Percentiles rank a stretch among this genome's conserved stretches.
phyloP scores from a whole-genome alignment of 2,329 filamentous ascomycete genomes.

The Hansfordia pulvinata region DNA sequence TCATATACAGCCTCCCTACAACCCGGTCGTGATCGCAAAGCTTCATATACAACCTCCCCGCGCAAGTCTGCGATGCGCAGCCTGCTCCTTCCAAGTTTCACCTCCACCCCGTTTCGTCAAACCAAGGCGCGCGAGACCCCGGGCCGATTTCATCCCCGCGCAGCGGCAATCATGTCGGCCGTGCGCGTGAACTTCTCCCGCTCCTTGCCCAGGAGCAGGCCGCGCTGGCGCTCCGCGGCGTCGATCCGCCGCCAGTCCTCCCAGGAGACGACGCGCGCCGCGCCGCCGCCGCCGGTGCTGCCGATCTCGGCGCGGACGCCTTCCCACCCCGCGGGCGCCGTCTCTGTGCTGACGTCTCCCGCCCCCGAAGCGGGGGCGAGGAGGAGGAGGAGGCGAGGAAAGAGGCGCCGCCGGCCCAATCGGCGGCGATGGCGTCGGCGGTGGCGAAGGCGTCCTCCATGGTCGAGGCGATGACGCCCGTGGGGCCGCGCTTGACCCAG shows the following conservation, averaged over 20 bases:
- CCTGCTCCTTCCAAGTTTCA: too few relatives aligned
- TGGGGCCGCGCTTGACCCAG: slow-evolving; percentile 92
- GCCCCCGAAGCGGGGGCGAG: too few relatives aligned
- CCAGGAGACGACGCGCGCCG: slow-evolving; percentile 61
- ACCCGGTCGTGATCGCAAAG: too few relatives aligned
- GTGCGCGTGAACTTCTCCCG: slow-evolving; percentile 56
- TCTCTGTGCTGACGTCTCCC: too few relatives aligned
- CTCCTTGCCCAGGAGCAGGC: slow-evolving; percentile 55
- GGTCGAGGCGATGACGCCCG: slow-evolving; percentile 88
- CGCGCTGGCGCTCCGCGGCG: slow-evolving; percentile 55
- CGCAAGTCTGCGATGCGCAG: too few relatives aligned
- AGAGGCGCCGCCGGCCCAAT: slow-evolving; percentile 42
- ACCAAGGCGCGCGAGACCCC: too few relatives aligned
- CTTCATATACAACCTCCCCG: too few relatives aligned
- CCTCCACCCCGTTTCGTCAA: too few relatives aligned
- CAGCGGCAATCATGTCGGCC: slow-evolving; percentile 41
- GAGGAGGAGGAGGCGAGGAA: too few relatives aligned
- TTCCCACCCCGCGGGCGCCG: too few relatives aligned
- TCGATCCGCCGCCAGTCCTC: slow-evolving; percentile 77
- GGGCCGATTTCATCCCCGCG: slow-evolving; percentile 13
- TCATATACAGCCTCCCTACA: too few relatives aligned
- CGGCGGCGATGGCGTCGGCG: slow-evolving; percentile 68
- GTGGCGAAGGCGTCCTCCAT: slow-evolving; percentile 92
- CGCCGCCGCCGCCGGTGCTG: slow-evolving; percentile 32
- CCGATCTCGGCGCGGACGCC: slow-evolving; percentile 51